Base-by-base conservation (phyloP, 345 rosid species). In the Boechera stricta region DNA sequence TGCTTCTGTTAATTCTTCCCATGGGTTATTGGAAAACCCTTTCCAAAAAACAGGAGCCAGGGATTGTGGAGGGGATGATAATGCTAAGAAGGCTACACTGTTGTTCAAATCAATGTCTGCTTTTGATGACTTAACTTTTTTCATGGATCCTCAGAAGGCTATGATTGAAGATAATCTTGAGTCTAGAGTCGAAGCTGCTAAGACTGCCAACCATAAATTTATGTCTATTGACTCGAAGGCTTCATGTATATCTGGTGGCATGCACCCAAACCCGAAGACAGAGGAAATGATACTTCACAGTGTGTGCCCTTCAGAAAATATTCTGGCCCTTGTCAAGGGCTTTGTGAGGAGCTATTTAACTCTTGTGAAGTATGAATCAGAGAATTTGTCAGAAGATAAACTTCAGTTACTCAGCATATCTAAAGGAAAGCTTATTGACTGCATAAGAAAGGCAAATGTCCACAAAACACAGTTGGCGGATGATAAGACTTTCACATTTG, bases 41-140 rank as follows among this genome's bases (percentile, higher is more conserved):
- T 45, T 60, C 64, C 69, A 71, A 74, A 72, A 81, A 77, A 77
- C 73, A 74, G 79, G 73, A 78, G 71, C 71, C 36, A 64, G 57
- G 44, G 74, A 69, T 63, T 72, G 67, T 53, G 44, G 77, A 82
- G 74, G 80, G 56, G 83, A 80, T 71, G 77, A 60, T 60, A 80
- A 74, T 82, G 58, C 80, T 35, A 75, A 74, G 76, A 86, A 81
- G 86, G 85, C 84, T 63, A 73, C 86, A 1, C 58, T 71, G 69
- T 65, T 88, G 52, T 84, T 83, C 84, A 89, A 89, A 79, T 85
- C 93, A 41, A 84, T 84, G 90, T 85, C 93, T 44, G 83, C 85
- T 61, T 90, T 86, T 83, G 86, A 82, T 82, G 98, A 90, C 81
- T 92, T 95, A 55, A 88, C 82, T n/a, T 91, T 91, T 75, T 91